Conservation (phyloP, 345 rosid genomes). For the Moricandia arvensis region DNA sequence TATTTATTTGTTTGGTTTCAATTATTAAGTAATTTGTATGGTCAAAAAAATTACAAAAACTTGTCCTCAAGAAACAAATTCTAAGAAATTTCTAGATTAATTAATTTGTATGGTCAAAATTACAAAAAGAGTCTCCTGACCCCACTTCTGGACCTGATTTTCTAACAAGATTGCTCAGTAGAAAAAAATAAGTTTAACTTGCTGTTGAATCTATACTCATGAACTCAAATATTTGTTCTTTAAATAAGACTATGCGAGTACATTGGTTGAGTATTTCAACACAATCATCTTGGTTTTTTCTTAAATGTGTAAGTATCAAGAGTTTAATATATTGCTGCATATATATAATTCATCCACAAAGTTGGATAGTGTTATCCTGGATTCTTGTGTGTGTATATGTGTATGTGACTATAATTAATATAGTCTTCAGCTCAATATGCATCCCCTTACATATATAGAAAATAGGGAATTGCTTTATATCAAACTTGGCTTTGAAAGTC, state of each 20-base stretch:
- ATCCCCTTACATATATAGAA: background rate
- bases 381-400: background rate
- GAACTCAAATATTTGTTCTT: conserved; percentile 6
- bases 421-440: background rate
- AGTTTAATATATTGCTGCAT: background rate
- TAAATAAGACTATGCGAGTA: background rate
- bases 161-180: conserved; percentile 13
- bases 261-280: background rate
- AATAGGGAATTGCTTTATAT: background rate
- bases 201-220: conserved; percentile 1
- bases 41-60: background rate
- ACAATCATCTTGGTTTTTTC: background rate
- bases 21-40: background rate
- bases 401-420: background rate
- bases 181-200: background rate
- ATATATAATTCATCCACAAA: conserved; percentile 1
- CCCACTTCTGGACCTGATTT: conserved; percentile 4
- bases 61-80: too few relatives aligned
- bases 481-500: conserved; percentile 49
- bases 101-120: background rate
- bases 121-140: background rate
- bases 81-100: too few relatives aligned
- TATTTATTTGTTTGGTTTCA: background rate
- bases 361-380: background rate
- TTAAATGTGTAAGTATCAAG: conserved; percentile 15